Evolutionary conservation across 139 green algal species (phyloP).

Genomic region (Chlorella sp.): DNA sequence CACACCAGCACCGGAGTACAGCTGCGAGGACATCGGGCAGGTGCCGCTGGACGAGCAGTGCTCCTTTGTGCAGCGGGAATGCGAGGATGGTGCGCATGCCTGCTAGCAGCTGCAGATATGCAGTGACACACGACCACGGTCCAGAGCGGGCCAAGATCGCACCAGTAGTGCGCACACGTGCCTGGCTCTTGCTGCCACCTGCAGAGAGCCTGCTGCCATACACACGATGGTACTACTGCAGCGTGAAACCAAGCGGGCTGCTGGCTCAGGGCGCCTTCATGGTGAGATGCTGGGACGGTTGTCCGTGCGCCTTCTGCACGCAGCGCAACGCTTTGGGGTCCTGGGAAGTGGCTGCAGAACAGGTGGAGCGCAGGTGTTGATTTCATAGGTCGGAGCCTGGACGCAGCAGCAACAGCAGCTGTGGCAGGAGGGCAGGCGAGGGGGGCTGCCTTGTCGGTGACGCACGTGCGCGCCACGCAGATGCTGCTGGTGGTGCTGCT

Average conservation of each 20-base stretch:
- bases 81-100: background rate
- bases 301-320: background rate
- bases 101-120: background rate
- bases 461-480: slow-evolving; percentile 13
- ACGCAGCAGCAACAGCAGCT: background rate
- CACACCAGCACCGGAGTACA: no score
- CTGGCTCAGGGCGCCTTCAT: slow-evolving; percentile 25
- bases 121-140: background rate
- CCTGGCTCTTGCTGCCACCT: no score
- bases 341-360: background rate
- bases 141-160: background rate
- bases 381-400: background rate
- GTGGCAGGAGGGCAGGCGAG: background rate
- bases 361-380: background rate
- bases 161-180: background rate
- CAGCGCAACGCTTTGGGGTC: background rate
- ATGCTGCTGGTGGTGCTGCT: slow-evolving; percentile 45
- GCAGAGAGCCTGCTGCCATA: slow-evolving; percentile 41
- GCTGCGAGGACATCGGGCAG: background rate
- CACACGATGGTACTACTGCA: slow-evolving; percentile 44
- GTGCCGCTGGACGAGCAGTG: background rate
- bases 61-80: slow-evolving; percentile 16
- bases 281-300: background rate
- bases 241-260: slow-evolving; percentile 11
- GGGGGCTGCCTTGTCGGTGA: background rate